Base-by-base conservation (phyloP, 176 grass and related monocot genomes). In the Aegilops longissima region DNA sequence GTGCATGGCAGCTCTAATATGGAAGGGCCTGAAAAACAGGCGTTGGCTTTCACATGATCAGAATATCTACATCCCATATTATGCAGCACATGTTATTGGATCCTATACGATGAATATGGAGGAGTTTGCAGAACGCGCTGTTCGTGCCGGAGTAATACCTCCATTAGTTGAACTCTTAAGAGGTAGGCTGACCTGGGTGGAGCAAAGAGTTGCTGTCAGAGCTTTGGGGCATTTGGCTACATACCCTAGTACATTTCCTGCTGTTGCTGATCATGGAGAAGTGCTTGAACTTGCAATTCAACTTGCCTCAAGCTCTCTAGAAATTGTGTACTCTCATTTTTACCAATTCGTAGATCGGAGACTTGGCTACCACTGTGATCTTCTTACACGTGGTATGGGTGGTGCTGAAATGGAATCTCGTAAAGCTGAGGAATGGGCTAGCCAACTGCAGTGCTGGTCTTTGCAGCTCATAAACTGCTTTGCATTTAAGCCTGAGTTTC, bases 81-180 rank as follows among this genome's bases (percentile, higher is more conserved):
- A 99, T 79, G 97, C 94, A 29, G 97, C 97, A 12, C 97, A 99
- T 75, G 91, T 99, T 86, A 99, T 99, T 87, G 97, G 97, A 73
- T 99, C 97, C 5, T 99, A 99, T 63, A 96, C 97, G n/a, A 99
- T 99, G 97, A 99, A 99, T 90, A 93, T 99, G 94, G 97, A 96
- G 78, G 97, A 96, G 68, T 99, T 99, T 80, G 94, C 97, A 23
- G 90, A 96, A 76, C 91, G 82, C 65, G 97, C 97, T 71, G 90
- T 99, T 84, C 94, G 92, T 88, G 94, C 94, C 61, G 94, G 92
- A 49, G 94, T 94, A 35, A 94, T 99, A 88, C 94, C 94, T 80
- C 97, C 97, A 66, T 68, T 99, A 69, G 94, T 99, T n/a, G 97
- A 99, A 84, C 92, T 99, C 58, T 80, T 99, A 76, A 91, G 94